Evolutionary conservation across 1,284 basidiomycete species (phyloP).

Genomic region (Schizophyllum commune): DNA sequence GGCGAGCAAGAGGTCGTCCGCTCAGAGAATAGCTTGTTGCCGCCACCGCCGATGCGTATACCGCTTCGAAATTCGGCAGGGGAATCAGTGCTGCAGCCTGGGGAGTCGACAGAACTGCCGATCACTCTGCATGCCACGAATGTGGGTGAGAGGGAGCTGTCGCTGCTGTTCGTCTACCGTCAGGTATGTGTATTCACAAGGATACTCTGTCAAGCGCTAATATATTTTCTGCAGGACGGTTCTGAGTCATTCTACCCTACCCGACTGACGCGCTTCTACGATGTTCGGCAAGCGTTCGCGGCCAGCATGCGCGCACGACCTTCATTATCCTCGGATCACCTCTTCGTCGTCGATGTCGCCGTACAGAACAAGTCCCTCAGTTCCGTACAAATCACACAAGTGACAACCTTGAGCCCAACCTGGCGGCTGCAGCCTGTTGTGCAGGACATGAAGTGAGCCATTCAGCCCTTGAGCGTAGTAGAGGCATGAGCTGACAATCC

Average conservation of each 20-base stretch:
- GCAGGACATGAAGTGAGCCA: conserved; percentile 32
- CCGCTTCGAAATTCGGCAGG: conserved; percentile 16
- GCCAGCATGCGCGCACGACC: conserved; percentile 42
- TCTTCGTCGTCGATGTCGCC: conserved; percentile 52
- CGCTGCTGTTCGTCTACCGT: conserved; percentile 60
- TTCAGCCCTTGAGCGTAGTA: not conserved
- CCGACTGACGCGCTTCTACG: conserved; percentile 46
- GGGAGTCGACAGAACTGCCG: conserved; percentile 38
- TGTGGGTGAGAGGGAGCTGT: conserved; percentile 42
- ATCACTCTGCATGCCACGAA: conserved; percentile 46
- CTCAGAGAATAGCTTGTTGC: conserved; percentile 48
- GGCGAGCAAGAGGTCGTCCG: conserved; percentile 27
- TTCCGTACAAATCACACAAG: conserved; percentile 42
- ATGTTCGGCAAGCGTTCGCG: conserved; percentile 50
- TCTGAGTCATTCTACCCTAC: conserved; percentile 45
- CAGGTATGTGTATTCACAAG: conserved; percentile 36
- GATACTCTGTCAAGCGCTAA: conserved; percentile 2
- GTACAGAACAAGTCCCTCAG: conserved; percentile 42
- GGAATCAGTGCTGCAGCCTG: conserved; percentile 34
- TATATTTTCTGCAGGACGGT: conserved; percentile 30
- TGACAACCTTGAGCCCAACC: conserved; percentile 54
- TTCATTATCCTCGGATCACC: conserved; percentile 35
- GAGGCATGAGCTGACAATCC: conserved; percentile 5
- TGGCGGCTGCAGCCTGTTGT: conserved; percentile 46
- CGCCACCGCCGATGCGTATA: conserved; percentile 19